Evolutionary conservation across 1,139 yeast genomes (phyloP).

Genomic region (Pneumocystis sp.): DNA sequence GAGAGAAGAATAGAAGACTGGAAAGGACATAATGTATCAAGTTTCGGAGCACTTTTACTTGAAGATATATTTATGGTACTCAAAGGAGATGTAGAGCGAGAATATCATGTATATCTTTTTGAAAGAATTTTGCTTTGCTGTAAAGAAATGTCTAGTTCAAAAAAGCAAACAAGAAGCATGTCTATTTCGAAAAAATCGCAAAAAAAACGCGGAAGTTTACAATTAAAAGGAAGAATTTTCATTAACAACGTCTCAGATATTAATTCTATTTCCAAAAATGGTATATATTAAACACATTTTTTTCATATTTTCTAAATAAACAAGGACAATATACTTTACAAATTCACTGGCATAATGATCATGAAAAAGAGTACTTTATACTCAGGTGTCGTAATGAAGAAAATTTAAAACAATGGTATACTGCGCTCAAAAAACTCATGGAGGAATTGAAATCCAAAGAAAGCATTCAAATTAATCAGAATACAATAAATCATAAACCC

Average conservation of each 20-base stretch:
- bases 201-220: conserved; percentile 18
- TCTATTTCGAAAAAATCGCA: conserved; percentile 9
- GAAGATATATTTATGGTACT: conserved; percentile 68
- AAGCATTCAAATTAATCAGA: not conserved
- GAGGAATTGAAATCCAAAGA: conserved; percentile 4
- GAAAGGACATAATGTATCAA: conserved; percentile 77
- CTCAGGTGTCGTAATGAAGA: conserved; percentile 18
- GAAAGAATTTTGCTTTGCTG: conserved; percentile 77
- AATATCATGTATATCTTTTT: conserved; percentile 76
- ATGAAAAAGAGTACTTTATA: conserved; percentile 15
- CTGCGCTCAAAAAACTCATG: conserved; percentile 13
- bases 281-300: conserved; percentile 6
- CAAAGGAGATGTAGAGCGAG: conserved; percentile 63
- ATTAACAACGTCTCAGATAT: conserved; percentile 27
- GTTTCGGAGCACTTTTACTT: conserved; percentile 72
- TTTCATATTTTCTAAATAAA: not conserved
- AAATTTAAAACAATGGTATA: conserved; percentile 16
- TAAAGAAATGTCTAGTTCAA: conserved; percentile 29
- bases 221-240: conserved; percentile 30
- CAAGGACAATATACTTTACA: conserved; percentile 13
- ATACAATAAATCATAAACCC: not conserved
- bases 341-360: conserved; percentile 14
- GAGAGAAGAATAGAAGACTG: conserved; percentile 69
- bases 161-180: conserved; percentile 9
- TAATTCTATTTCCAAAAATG: conserved; percentile 10